Evolutionary conservation across 371 early-diverging fungal genomes (phyloP).

Genomic region (Syncephalastrum contaminatum): DNA sequence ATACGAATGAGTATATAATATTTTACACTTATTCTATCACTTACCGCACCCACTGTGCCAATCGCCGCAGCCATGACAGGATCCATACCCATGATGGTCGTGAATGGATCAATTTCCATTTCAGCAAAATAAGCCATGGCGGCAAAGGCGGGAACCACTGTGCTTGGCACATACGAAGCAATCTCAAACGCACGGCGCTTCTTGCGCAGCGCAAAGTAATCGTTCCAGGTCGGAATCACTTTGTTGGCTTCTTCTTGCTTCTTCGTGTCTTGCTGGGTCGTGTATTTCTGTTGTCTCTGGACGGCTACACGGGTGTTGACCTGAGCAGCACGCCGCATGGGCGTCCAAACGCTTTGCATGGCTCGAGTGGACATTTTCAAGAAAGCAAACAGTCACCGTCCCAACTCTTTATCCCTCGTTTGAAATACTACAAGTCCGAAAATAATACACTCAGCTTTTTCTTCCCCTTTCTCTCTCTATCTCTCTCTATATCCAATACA

Average conservation of each 20-base stretch:
- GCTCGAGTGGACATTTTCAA: too few species aligned
- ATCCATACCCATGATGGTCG: slow-evolving; percentile 77
- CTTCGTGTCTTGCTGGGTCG: slow-evolving; percentile 1
- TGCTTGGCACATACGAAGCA: slow-evolving; percentile 61
- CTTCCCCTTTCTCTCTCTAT: too few species aligned
- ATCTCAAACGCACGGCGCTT: slow-evolving; percentile 73
- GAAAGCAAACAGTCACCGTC: too few species aligned
- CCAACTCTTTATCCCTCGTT: too few species aligned
- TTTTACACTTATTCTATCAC: slow-evolving; percentile 3
- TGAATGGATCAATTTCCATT: slow-evolving; percentile 77
- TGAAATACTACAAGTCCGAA: too few species aligned
- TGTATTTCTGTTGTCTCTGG: too few species aligned
- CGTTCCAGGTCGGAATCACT: slow-evolving; percentile 56
- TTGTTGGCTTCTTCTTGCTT: slow-evolving; percentile 7
- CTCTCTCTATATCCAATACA: too few species aligned
- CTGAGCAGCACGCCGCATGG: too few species aligned
- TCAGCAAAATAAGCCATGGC: slow-evolving; percentile 71
- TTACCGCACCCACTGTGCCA: slow-evolving; percentile 59
- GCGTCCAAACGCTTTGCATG: too few species aligned
- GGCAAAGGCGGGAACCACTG: slow-evolving; percentile 55
- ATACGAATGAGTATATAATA: too few species aligned
- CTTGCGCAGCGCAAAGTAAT: slow-evolving; percentile 77
- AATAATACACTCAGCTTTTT: too few species aligned
- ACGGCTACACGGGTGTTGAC: too few species aligned
- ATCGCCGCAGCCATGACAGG: slow-evolving; percentile 67